Percentiles rank a stretch among this genome's conserved stretches.
Evolutionary conservation across 331 rosid species (phyloP).

Genomic region (Arachis monticola): DNA sequence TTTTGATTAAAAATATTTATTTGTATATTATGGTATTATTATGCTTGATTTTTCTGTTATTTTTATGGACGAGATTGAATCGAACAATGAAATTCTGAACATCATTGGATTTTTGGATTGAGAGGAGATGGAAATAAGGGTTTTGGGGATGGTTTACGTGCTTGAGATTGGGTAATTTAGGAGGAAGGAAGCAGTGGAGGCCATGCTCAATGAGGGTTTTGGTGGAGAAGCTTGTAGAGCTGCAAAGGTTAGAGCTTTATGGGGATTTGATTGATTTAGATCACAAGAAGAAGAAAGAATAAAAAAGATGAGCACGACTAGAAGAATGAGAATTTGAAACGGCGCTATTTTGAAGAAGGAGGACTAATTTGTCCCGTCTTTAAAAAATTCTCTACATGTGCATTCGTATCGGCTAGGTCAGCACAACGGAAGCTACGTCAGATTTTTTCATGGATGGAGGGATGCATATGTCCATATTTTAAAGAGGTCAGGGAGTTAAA

Average conservation of each 20-base stretch:
- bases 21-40: too few species aligned
- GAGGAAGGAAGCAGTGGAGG: conserved; percentile 84
- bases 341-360: too few species aligned
- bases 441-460: too few species aligned
- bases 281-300: not conserved
- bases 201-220: conserved; percentile 72
- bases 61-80: conserved; percentile 76
- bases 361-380: too few species aligned
- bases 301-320: not conserved
- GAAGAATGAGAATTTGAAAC: too few species aligned
- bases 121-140: conserved; percentile 43
- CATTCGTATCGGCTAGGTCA: too few species aligned
- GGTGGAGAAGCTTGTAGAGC: conserved; percentile 66
- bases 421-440: too few species aligned
- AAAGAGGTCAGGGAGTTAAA: too few species aligned
- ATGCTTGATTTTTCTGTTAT: too few species aligned
- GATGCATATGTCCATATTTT: too few species aligned
- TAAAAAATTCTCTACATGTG: too few species aligned
- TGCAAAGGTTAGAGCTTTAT: conserved; percentile 74
- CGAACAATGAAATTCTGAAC: conserved; percentile 59
- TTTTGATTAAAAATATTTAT: too few species aligned
- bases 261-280: conserved; percentile 59
- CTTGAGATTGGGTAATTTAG: conserved; percentile 87
- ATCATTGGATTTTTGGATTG: conserved; percentile 53
- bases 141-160: conserved; percentile 62